A percentile compares a stretch with the other conserved stretches of the same genome.
Conservation (phyloP, 768 basidiomycete species). For the Ephemerocybe angulata region DNA sequence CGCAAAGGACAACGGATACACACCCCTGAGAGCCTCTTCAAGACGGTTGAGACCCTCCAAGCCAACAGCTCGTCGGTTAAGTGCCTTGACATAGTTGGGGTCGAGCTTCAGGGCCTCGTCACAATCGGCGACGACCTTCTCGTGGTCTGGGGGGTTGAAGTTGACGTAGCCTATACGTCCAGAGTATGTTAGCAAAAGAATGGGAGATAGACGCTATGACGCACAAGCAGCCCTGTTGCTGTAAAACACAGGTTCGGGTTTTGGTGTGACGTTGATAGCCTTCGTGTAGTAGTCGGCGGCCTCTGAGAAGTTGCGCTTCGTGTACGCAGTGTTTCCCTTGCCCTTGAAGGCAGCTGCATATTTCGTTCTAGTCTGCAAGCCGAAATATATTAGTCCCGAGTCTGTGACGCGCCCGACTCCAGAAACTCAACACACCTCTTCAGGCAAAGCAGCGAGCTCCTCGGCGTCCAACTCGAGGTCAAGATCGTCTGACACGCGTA, state of each 20-base stretch:
- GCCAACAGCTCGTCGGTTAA: conserved; percentile 87
- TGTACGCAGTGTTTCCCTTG: conserved; percentile 72
- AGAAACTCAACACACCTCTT: conserved; percentile 43
- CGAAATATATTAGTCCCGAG: neutral
- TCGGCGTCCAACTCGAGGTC: conserved; percentile 41
- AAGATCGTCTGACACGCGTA: neutral
- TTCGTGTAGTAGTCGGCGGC: conserved; percentile 69
- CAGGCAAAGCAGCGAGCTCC: conserved; percentile 54
- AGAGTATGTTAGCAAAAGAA: too few relatives aligned
- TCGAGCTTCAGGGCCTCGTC: conserved; percentile 85
- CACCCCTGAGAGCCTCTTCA: conserved; percentile 79
- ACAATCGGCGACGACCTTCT: conserved; percentile 84
- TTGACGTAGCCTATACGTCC: conserved; percentile 86
- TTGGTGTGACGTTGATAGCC: conserved; percentile 70
- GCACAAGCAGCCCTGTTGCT: conserved; percentile 95
- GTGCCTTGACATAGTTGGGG: conserved; percentile 79
- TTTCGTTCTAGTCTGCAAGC: conserved; percentile 16
- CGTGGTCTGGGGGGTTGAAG: conserved; percentile 79
- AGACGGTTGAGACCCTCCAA: conserved; percentile 70
- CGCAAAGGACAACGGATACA: conserved; percentile 16
- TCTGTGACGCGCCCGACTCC: neutral
- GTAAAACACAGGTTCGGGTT: conserved; percentile 89
- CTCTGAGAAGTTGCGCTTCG: conserved; percentile 54
- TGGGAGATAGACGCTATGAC: too few relatives aligned
- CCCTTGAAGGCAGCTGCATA: conserved; percentile 64